These are phyloP conservation scores for Chenopodium berlandieri DNA, from an alignment of 148 eudicot genomes.

Conservation along the genomic window DNA sequence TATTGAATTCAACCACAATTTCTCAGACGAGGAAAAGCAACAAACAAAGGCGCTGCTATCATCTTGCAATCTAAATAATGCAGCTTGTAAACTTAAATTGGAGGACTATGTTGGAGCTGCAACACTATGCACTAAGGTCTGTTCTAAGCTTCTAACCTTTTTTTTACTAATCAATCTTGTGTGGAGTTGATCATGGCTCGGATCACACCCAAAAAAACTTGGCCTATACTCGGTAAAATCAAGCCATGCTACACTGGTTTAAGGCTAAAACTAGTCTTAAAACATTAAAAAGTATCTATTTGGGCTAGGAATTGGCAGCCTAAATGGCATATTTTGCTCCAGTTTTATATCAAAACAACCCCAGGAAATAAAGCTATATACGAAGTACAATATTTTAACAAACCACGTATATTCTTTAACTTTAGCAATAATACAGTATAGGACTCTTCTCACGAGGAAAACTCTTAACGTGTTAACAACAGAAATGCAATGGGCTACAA, in stretches of 20 bases:
- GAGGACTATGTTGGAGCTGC: conserved; percentile 45
- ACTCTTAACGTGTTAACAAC: too few relatives aligned
- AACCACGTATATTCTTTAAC: too few relatives aligned
- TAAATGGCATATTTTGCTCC: too few relatives aligned
- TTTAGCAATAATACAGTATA: too few relatives aligned
- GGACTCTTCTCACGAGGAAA: too few relatives aligned
- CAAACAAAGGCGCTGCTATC: conserved; percentile 35
- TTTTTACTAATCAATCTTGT: neutral
- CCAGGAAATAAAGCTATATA: too few relatives aligned
- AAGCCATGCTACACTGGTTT: neutral
- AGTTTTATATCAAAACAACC: too few relatives aligned
- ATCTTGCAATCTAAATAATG: conserved; percentile 52
- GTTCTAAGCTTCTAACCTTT: neutral
- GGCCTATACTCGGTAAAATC: neutral
- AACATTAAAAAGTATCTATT: too few relatives aligned
- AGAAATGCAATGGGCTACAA: too few relatives aligned
- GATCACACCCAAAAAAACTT: neutral
- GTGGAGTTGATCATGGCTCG: neutral
- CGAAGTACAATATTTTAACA: too few relatives aligned
- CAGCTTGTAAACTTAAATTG: conserved; percentile 63
- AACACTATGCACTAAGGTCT: conserved; percentile 48
- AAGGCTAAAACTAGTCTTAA: neutral
- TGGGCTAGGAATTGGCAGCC: too few relatives aligned
- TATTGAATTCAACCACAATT: conserved; percentile 45
- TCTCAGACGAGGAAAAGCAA: conserved; percentile 46